phyloP scores from a whole-genome alignment of 2,329 filamentous ascomycete genomes.

The Cercospora berteroae region DNA sequence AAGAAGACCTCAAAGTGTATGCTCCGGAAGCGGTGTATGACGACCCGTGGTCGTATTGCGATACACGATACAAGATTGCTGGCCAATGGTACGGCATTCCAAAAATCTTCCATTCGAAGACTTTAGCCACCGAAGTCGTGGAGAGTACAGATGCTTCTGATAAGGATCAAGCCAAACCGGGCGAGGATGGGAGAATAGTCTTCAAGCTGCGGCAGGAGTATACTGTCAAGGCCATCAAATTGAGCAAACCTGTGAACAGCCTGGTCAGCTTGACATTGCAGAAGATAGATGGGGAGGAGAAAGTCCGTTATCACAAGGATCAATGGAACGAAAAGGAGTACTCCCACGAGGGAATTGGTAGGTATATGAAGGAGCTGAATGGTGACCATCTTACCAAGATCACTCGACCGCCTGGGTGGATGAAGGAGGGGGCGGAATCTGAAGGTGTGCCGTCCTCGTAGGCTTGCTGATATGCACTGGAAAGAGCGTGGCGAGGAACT shows the following conservation, averaged over 20 bases:
- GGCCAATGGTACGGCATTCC: conserved; percentile 50
- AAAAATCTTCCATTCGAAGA: conserved; percentile 19
- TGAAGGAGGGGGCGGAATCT: conserved; percentile 6
- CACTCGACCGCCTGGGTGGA: conserved; percentile 3
- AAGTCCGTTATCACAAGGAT: conserved; percentile 51
- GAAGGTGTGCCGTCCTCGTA: conserved; percentile 2
- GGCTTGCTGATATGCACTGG: neutral
- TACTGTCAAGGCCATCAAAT: conserved; percentile 42
- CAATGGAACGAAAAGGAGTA: conserved; percentile 54
- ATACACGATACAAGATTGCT: conserved; percentile 51
- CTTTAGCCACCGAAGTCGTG: conserved; percentile 19
- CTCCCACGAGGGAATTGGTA: conserved; percentile 48
- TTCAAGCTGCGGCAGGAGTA: conserved; percentile 53
- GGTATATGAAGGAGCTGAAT: conserved; percentile 51
- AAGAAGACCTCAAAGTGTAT: conserved; percentile 52
- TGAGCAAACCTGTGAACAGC: conserved; percentile 42
- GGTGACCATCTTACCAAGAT: conserved; percentile 31
- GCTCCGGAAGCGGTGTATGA: conserved; percentile 48
- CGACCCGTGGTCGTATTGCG: conserved; percentile 50
- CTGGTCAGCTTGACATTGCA: conserved; percentile 43
- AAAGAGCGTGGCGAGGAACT: neutral
- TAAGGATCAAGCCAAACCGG: conserved; percentile 20
- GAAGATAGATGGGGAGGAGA: conserved; percentile 33
- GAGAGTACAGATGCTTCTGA: neutral
- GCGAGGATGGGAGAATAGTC: conserved; percentile 42